These are phyloP conservation scores for Aspergillus sergii DNA, from an alignment of 2,329 filamentous ascomycete species.

Conservation along the genomic window DNA sequence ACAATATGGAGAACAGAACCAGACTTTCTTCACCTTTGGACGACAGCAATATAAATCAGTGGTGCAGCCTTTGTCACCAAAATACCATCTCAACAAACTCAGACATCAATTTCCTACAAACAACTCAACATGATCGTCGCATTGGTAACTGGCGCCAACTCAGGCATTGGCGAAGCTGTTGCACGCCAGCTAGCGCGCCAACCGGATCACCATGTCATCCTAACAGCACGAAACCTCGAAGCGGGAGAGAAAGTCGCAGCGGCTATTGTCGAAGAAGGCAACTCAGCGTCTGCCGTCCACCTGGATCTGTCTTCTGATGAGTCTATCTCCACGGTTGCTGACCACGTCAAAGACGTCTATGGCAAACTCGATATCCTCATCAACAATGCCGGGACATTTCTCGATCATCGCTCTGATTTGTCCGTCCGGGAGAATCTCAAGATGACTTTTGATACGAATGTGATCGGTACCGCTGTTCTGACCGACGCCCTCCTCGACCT, in stretches of 20 bases:
- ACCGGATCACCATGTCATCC: slow-evolving; percentile 26
- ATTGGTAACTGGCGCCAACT: slow-evolving; percentile 26
- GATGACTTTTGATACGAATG: slow-evolving; percentile 42
- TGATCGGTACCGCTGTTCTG: slow-evolving; percentile 41
- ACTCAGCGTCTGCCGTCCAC: slow-evolving; percentile 17
- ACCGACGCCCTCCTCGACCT: slow-evolving; percentile 39
- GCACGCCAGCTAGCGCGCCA: slow-evolving; percentile 22
- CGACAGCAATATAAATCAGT: too few relatives aligned
- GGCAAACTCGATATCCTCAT: slow-evolving; percentile 34
- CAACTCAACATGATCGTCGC: background rate
- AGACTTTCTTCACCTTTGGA: fast-evolving
- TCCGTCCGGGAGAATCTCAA: slow-evolving; percentile 30
- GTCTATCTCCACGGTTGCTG: slow-evolving; percentile 55
- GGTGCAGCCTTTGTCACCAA: too few relatives aligned
- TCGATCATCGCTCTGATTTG: background rate
- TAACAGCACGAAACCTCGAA: slow-evolving; percentile 17
- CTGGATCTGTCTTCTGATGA: slow-evolving; percentile 55
- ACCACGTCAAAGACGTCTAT: slow-evolving; percentile 58
- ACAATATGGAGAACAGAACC: too few relatives aligned
- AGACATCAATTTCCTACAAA: too few relatives aligned
- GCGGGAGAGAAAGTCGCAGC: slow-evolving; percentile 16
- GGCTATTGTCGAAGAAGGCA: slow-evolving; percentile 4
- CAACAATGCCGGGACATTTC: slow-evolving; percentile 21
- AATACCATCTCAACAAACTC: too few relatives aligned
- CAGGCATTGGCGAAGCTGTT: slow-evolving; percentile 29